Conservation (phyloP, 2,329 filamentous ascomycete species). For the Colletotrichum liaoningense region DNA sequence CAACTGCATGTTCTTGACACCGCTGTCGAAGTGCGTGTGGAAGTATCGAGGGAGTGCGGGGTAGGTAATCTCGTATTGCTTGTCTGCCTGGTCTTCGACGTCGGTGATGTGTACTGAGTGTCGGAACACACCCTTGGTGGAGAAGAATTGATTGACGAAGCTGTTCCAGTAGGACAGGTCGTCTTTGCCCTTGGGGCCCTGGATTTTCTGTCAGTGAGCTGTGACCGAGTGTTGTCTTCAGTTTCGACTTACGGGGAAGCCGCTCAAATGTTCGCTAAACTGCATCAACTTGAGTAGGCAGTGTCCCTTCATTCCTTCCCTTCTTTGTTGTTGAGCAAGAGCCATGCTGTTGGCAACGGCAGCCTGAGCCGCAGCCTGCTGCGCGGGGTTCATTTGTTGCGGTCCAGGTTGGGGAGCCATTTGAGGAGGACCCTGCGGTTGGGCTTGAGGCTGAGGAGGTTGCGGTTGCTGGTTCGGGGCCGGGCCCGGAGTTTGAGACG, state of each 20-base stretch:
- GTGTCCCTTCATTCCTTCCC: conserved; percentile 64
- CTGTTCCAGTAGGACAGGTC: conserved; percentile 82
- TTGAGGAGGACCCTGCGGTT: conserved; percentile 44
- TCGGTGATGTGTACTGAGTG: conserved; percentile 72
- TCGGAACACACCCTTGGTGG: conserved; percentile 79
- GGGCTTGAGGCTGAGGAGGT: conserved; percentile 46
- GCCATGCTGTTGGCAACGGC: conserved; percentile 48
- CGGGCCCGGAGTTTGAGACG: conserved; percentile 36
- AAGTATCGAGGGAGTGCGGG: conserved; percentile 90
- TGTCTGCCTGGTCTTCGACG: conserved; percentile 70
- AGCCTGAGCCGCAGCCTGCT: conserved; percentile 36
- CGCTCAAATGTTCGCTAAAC: conserved; percentile 72
- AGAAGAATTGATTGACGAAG: conserved; percentile 87
- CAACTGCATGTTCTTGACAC: conserved; percentile 87
- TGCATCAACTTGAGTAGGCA: conserved; percentile 70
- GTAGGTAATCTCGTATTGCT: conserved; percentile 87
- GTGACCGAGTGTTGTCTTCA: neutral
- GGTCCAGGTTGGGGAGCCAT: conserved; percentile 48
- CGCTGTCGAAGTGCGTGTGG: conserved; percentile 87
- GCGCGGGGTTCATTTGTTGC: conserved; percentile 40
- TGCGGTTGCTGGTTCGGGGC: conserved; percentile 38
- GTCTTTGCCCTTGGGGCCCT: conserved; percentile 70
- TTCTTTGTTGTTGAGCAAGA: conserved; percentile 58
- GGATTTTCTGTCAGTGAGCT: conserved; percentile 27
- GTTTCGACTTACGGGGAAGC: conserved; percentile 60